Evolutionary conservation across 768 basidiomycete species (phyloP).

Genomic region (Pholiota microspora): DNA sequence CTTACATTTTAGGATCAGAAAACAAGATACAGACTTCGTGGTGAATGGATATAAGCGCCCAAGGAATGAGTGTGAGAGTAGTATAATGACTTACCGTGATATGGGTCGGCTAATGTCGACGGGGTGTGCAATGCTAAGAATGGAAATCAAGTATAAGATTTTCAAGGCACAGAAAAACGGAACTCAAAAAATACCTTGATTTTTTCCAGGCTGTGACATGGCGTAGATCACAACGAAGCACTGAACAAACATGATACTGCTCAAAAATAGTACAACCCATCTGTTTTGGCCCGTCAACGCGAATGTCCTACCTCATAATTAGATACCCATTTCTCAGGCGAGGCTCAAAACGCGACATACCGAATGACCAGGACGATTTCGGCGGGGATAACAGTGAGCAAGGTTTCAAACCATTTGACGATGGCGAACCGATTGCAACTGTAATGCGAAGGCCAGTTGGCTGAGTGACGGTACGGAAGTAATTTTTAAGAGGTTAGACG

Average conservation of each 20-base stretch:
- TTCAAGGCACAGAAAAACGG: no score
- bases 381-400: constrained; percentile 25
- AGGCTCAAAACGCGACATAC: constrained; percentile 8
- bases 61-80: not conserved
- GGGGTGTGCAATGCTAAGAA: constrained; percentile 10
- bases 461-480: not conserved
- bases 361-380: constrained; percentile 25
- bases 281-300: constrained; percentile 20
- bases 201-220: constrained; percentile 23
- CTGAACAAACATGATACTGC: constrained; percentile 19
- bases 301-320: constrained; percentile 12
- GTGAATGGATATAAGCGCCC: not conserved
- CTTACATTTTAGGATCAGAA: constrained; percentile 17
- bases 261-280: constrained; percentile 14
- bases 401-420: constrained; percentile 27
- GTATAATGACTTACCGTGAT: constrained; percentile 12
- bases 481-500: not conserved
- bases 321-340: not conserved
- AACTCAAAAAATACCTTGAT: constrained; percentile 15
- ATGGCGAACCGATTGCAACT: constrained; percentile 29
- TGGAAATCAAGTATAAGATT: not conserved
- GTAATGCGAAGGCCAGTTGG: not conserved
- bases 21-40: constrained; percentile 15
- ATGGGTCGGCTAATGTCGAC: constrained; percentile 8
- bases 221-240: constrained; percentile 26